A percentile compares a stretch with the other conserved stretches of the same genome.
Evolutionary conservation across 345 rosid species (phyloP).

Genomic region (Gynandropsis gynandra): DNA sequence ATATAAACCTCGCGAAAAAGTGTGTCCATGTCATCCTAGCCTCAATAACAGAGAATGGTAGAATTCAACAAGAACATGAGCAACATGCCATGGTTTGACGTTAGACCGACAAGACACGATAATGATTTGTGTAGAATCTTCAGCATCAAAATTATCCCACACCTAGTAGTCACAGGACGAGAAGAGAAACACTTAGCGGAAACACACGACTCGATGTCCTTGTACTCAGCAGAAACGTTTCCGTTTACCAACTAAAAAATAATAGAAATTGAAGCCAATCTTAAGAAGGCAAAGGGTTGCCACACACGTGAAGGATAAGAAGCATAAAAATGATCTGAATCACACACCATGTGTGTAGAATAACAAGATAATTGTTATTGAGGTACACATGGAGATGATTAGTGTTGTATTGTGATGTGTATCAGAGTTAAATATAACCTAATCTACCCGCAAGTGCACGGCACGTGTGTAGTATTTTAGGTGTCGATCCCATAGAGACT

Average conservation of each 20-base stretch:
- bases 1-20: constrained; percentile 11
- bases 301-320: constrained; percentile 36
- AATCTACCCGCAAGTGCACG: no score
- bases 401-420: no score
- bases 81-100: constrained; percentile 56
- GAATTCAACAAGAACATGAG: constrained; percentile 35
- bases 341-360: constrained; percentile 43
- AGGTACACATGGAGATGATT: no score
- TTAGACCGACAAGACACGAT: constrained; percentile 38
- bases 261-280: constrained; percentile 32
- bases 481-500: no score
- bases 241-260: constrained; percentile 45
- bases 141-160: constrained; percentile 44
- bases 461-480: no score
- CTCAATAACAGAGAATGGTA: constrained; percentile 41
- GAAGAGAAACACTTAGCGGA: constrained; percentile 39
- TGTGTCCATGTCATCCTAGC: constrained; percentile 39
- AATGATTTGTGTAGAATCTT: constrained; percentile 48
- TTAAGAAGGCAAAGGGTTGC: constrained; percentile 47
- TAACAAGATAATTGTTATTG: constrained; percentile 14
- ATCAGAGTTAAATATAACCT: no score
- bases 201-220: constrained; percentile 37
- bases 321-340: constrained; percentile 43
- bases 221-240: constrained; percentile 42
- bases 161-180: constrained; percentile 39